phyloP scores from a whole-genome alignment of 352 stramenopile species.

The Phytophthora fragariaefolia region DNA sequence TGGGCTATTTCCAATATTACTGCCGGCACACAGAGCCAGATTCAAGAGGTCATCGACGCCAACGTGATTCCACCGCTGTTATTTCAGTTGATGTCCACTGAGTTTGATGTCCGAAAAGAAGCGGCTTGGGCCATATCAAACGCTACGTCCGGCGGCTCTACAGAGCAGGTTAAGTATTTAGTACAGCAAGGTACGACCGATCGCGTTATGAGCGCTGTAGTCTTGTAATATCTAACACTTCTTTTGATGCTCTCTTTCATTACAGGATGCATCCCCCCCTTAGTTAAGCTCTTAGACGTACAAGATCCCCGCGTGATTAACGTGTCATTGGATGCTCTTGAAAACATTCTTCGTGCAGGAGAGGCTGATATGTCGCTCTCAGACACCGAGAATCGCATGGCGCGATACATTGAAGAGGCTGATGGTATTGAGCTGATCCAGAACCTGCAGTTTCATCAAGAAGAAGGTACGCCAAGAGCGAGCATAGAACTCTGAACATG shows the following conservation, averaged over 20 bases:
- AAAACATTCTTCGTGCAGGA: slow-evolving; percentile 92
- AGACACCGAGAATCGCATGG: slow-evolving; percentile 94
- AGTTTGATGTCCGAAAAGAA: slow-evolving; percentile 89
- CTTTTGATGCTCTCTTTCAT: background rate
- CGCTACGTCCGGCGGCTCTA: slow-evolving; percentile 74
- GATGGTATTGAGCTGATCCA: slow-evolving; percentile 97
- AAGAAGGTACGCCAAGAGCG: slow-evolving; percentile 77
- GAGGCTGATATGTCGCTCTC: slow-evolving; percentile 88
- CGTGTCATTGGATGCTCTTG: slow-evolving; percentile 97
- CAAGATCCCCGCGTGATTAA: slow-evolving; percentile 97
- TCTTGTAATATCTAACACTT: slow-evolving; percentile 1
- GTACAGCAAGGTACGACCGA: slow-evolving; percentile 88
- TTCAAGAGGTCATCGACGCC: slow-evolving; percentile 80
- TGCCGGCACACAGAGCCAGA: slow-evolving; percentile 69
- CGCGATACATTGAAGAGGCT: slow-evolving; percentile 95
- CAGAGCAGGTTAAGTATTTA: slow-evolving; percentile 97
- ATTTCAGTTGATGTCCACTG: slow-evolving; percentile 57
- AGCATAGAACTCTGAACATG: background rate
- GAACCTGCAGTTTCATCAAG: slow-evolving; percentile 97
- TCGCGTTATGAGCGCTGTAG: background rate
- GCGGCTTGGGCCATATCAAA: slow-evolving; percentile 88
- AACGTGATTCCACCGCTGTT: slow-evolving; percentile 80
- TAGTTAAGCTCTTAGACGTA: slow-evolving; percentile 94
- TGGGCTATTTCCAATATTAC: slow-evolving; percentile 89
- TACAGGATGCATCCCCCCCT: slow-evolving; percentile 94